Base-by-base conservation (phyloP, 106 monocot species). In the Dioscorea zingiberensis region DNA sequence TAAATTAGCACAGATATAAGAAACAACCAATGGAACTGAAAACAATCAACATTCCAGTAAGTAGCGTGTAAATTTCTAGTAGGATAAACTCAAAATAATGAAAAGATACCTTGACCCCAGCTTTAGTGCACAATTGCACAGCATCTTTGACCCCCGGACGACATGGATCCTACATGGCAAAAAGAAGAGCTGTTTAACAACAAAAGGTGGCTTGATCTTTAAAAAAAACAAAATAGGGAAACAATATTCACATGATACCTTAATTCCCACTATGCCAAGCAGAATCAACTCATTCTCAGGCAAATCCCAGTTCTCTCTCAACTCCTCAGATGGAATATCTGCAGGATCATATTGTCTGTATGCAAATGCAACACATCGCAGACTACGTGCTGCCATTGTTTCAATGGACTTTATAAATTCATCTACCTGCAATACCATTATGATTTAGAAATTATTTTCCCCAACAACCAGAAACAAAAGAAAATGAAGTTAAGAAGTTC, bases 291-390 rank as follows among this genome's bases (percentile, higher is more conserved):
- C 83, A 60, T 83, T 76, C 67, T 88, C 88, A 44, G 97, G 97
- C 67, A 97, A 72, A 3, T 69, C 60, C 91, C 91, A 97, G 10
- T 49, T 59, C 44, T 81, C 88, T 67, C 75, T 76, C 18, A 85
- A 62, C 13, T 80, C 91, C 49, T 83, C 83, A 58, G 58, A 23
- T 64, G 91, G 91, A 51, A 88, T 65, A 11, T 60, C 66, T 44
- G 66, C 76, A 13, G 70, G 25, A 21, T 77, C 70, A 71, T 48
- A 81, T 26, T 73, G 64, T 60, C 83, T 74, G 62, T 88, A 91
- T 53, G 91, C 97, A 54, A 97, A 79, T 26, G 91, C 97, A 66
- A 97, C 85, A 73, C 97, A 97, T n/a, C 97, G 85, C 45, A 97
- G 76, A 66, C 88, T 91, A 66, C 25, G 27, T 62, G 55, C 76